Evolutionary conservation across 345 rosid species (phyloP).

Genomic region (Acer yangbiense): DNA sequence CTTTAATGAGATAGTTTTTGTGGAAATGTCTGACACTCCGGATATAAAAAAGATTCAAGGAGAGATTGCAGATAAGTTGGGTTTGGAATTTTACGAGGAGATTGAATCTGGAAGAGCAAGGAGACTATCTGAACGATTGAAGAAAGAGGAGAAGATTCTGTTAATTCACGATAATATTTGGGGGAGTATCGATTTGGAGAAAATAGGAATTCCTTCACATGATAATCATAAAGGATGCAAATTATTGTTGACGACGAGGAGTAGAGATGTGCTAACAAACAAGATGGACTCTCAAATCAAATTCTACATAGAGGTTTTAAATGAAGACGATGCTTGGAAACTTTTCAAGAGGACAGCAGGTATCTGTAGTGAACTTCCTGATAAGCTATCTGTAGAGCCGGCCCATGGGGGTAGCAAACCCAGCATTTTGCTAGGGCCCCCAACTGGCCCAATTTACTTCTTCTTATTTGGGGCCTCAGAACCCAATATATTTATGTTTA

Average conservation of each 20-base stretch:
- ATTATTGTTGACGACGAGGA: slow-evolving; percentile 16
- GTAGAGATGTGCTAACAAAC: background rate
- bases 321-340: slow-evolving; percentile 6
- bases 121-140: slow-evolving; percentile 3
- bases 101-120: background rate
- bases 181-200: slow-evolving; percentile 19
- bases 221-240: slow-evolving; percentile 17
- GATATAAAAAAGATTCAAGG: too few species aligned
- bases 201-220: slow-evolving; percentile 33
- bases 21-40: too few species aligned
- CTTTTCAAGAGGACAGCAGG: slow-evolving; percentile 2
- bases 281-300: background rate
- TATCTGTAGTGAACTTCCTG: background rate
- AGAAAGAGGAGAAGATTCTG: slow-evolving; percentile 22
- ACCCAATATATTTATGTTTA: too few species aligned
- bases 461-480: too few species aligned
- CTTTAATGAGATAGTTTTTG: slow-evolving; percentile 17
- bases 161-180: slow-evolving; percentile 34
- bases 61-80: background rate
- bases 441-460: too few species aligned
- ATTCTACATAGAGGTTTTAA: background rate
- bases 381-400: background rate
- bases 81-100: background rate
- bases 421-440: too few species aligned
- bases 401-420: too few species aligned